Evolutionary conservation across 208 protist species (phyloP).

Genomic region (Wallacemonas sp.): DNA sequence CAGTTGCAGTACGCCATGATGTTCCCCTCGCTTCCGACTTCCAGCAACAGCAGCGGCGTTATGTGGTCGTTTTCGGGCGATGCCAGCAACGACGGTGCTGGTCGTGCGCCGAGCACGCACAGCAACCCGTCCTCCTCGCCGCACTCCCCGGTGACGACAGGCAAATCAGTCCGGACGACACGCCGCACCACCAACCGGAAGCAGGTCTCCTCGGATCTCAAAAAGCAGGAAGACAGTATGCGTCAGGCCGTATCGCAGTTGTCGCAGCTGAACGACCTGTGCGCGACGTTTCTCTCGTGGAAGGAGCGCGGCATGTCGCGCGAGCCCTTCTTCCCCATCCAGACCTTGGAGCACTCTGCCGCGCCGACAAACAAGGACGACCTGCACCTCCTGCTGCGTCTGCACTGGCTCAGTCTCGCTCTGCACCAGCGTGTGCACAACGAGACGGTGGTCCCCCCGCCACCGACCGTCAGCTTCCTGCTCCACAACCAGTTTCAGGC

Average conservation of each 20-base stretch:
- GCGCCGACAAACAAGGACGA: constrained; percentile 44
- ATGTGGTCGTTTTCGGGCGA: neutral
- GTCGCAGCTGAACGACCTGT: constrained; percentile 46
- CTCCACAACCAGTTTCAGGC: constrained; percentile 20
- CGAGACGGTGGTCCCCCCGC: constrained; percentile 35
- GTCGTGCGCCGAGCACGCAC: too few species aligned
- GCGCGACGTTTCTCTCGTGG: constrained; percentile 46
- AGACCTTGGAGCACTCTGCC: constrained; percentile 26
- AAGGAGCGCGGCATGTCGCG: constrained; percentile 20
- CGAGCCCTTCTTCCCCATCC: constrained; percentile 31
- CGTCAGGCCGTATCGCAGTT: constrained; percentile 29
- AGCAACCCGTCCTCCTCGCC: neutral
- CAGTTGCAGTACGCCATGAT: constrained; percentile 5
- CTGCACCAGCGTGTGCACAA: constrained; percentile 43
- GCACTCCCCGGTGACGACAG: neutral
- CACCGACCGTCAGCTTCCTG: constrained; percentile 57
- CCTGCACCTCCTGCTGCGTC: constrained; percentile 29
- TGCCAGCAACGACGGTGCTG: neutral
- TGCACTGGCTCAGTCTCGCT: constrained; percentile 54
- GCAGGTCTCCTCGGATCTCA: neutral
- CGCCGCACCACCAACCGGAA: neutral
- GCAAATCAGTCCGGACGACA: neutral
- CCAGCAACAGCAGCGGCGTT: neutral
- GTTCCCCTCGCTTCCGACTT: constrained; percentile 33
- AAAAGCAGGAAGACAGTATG: constrained; percentile 32